Evolutionary conservation across 768 basidiomycete genomes (phyloP).

Genomic region (Tubosaeta sp.): DNA sequence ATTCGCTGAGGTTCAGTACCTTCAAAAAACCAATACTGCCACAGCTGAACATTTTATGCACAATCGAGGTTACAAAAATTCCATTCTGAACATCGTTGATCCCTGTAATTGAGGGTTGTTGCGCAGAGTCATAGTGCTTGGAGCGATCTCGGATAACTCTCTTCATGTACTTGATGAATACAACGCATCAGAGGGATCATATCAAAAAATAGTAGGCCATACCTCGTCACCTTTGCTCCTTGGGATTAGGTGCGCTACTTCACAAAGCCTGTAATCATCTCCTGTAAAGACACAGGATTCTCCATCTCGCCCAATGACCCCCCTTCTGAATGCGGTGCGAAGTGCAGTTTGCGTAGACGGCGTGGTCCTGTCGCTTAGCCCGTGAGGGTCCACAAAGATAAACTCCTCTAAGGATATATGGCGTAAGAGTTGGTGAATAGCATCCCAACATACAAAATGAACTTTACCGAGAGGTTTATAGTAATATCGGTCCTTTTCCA

Average conservation of each 20-base stretch:
- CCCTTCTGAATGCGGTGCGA: too few species aligned
- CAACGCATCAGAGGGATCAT: background rate
- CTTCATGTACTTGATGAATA: background rate
- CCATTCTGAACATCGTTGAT: too few species aligned
- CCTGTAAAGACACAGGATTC: background rate
- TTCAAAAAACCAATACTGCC: background rate
- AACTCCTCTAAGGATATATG: too few species aligned
- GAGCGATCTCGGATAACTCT: background rate
- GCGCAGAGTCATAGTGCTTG: background rate
- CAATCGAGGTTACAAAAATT: background rate
- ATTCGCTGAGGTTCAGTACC: background rate
- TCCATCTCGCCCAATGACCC: too few species aligned
- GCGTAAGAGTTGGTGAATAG: too few species aligned
- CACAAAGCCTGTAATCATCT: background rate
- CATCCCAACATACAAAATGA: too few species aligned
- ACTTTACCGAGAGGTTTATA: too few species aligned
- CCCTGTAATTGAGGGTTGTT: background rate
- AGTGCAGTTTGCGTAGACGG: too few species aligned
- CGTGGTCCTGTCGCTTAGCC: too few species aligned
- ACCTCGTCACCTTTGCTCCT: background rate
- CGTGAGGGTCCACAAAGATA: too few species aligned
- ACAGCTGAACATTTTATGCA: background rate
- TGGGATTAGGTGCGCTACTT: background rate
- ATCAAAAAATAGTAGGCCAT: background rate
- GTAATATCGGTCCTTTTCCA: too few species aligned